These are phyloP conservation scores for Boletus rubescentipes DNA, from an alignment of 768 basidiomycete genomes.

Conservation along the genomic window DNA sequence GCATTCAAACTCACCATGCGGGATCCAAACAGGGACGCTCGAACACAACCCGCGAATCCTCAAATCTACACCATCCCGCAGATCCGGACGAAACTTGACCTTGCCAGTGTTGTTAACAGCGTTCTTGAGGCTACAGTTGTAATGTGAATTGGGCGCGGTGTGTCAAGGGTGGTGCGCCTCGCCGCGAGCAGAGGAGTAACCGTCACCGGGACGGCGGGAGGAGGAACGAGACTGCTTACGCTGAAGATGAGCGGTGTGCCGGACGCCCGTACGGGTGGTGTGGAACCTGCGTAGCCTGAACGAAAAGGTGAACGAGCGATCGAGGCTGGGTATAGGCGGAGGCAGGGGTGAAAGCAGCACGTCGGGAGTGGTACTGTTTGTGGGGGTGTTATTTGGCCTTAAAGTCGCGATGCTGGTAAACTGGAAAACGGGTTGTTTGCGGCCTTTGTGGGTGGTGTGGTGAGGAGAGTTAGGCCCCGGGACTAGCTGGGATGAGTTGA, in stretches of 20 bases:
- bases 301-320: conserved; percentile 24
- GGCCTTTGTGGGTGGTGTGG: conserved; percentile 44
- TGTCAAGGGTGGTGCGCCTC: conserved; percentile 39
- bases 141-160: conserved; percentile 62
- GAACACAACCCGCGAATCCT: conserved; percentile 42
- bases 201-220: conserved; percentile 42
- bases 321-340: conserved; percentile 16
- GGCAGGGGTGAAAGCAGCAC: background rate
- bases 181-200: conserved; percentile 31
- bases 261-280: conserved; percentile 46
- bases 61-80: conserved; percentile 55
- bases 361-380: conserved; percentile 7
- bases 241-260: conserved; percentile 39
- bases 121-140: conserved; percentile 85
- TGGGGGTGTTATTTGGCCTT: conserved; percentile 10
- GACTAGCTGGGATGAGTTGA: conserved; percentile 20
- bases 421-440: conserved; percentile 62
- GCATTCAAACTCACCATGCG: conserved; percentile 72
- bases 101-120: conserved; percentile 79
- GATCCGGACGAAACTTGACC: conserved; percentile 56
- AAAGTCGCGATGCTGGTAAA: conserved; percentile 38
- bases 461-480: conserved; percentile 44
- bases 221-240: conserved; percentile 55
- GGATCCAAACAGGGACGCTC: conserved; percentile 73
- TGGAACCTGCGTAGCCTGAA: conserved; percentile 45